Conservation (phyloP, 2,329 filamentous ascomycete species). For the Diplodia intermedia region DNA sequence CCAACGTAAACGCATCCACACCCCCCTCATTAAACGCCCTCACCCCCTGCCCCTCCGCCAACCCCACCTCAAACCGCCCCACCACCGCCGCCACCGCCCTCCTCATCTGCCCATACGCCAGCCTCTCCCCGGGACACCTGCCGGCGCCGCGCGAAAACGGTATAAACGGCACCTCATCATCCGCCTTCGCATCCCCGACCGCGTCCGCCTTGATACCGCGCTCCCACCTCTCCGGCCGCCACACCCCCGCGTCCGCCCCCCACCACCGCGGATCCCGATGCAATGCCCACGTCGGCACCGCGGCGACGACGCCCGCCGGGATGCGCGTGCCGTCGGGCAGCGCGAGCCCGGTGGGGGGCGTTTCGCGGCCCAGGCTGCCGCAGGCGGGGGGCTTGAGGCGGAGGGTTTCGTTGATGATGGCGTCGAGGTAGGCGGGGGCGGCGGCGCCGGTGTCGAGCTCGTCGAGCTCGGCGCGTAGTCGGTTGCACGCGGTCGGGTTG, state of each 20-base stretch:
- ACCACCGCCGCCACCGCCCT: conserved; percentile 36
- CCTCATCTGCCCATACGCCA: conserved; percentile 37
- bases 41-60: conserved; percentile 36
- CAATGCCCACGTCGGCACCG: conserved; percentile 37
- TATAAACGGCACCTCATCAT: conserved; percentile 7
- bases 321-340: conserved; percentile 41
- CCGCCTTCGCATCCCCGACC: background rate
- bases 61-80: conserved; percentile 36
- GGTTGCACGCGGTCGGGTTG: conserved; percentile 9
- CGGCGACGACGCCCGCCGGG: conserved; percentile 41
- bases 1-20: conserved; percentile 35
- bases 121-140: conserved; percentile 35
- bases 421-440: conserved; percentile 46
- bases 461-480: conserved; percentile 22
- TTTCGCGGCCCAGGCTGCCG: conserved; percentile 43
- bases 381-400: conserved; percentile 52
- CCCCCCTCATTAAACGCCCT: conserved; percentile 34
- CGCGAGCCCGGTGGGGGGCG: conserved; percentile 38
- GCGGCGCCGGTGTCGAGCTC: background rate
- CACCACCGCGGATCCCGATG: conserved; percentile 30
- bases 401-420: conserved; percentile 52
- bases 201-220: too few species aligned
- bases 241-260: background rate
- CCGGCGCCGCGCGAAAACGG: conserved; percentile 24
- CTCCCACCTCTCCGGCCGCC: conserved; percentile 18